Evolutionary conservation across 2,329 filamentous ascomycete genomes (phyloP), one percentile per base, ranked within the genome.

Genomic region (Beauveria sp.): DNA sequence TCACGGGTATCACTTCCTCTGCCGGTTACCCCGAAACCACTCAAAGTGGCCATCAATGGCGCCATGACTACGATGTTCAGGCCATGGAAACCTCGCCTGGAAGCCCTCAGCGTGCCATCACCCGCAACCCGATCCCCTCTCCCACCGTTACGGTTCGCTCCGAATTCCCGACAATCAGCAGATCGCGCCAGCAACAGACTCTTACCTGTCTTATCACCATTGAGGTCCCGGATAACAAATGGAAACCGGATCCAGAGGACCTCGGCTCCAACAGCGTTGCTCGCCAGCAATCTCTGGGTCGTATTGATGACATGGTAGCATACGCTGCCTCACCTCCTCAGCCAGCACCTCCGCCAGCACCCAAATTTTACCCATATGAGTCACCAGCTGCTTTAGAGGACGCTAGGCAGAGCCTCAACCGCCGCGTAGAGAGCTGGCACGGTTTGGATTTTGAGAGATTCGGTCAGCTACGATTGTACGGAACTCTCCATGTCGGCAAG

Each of bases 361-460:
- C 83, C 2, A 80, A 83, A 2, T 86, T 89, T 65, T 81, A 84
- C 63, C 88, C 88, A 1, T 90, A 90, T 66, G 91, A 96, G 72
- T 83, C 90, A 2, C 80, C 86, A 3, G 89, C 93, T 67, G 86
- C 86, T 5, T 73, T 98, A 62, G 88, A 95, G 60, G 87, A 93
- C 66, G 89, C 95, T 70, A 96, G 93, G 0, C 91, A 97, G 70
- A 90, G 87, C 65, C 77, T 99, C 62, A 86, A 91, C 62, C 85
- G 79, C 51, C 87, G 93, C n/a, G 95, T 99, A 12, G 95, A 99
- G 69, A 97, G 98, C 68, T 99, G 95, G 95, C 95, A 99, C 72
- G 93, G 95, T 0, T 80, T 99, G 22, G 93, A 98, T 71, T 97
- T 97, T 70, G 85, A 86, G 70, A 85, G 90, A 66, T 99, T 99